Evolutionary conservation across 352 stramenopile species (phyloP), one percentile per base, ranked within the genome.

Genomic region (Pythium insidiosum): DNA sequence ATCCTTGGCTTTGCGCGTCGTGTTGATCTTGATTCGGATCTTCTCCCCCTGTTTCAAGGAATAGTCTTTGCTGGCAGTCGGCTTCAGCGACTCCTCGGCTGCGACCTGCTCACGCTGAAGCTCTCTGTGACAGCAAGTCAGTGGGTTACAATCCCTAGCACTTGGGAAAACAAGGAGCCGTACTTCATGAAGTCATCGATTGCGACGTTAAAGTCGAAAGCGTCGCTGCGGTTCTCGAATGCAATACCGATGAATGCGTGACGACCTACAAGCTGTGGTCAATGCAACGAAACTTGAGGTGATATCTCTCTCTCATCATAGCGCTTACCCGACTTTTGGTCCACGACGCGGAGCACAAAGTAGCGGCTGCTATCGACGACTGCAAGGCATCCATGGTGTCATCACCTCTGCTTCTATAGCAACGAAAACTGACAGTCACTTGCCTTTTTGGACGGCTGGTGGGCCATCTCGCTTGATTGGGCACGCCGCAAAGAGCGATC

Each of bases 141-240:
- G 41, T 40, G 20, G 21, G 28, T 34, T 22, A 38, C 18, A 38
- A 19, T 41, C 20, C 30, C 4, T 9, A 49, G 16, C 2, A 47
- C 12, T 18, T 13, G 33, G 10, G 41, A 49, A 33, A 29, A 26
- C 25, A 28, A 9, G 13, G 7, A n/a, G 33, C 59, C 60, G 20
- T 48, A 80, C 69, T 91, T 85, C 56, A 62, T 73, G 48, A 85
- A 75, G 67, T 97, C 86, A 45, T 96, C 84, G 18, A 97, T 75
- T 6, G 84, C 82, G 10, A 93, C 89, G 51, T 97, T 97, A 56
- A 97, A 97, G 65, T 97, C 89, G 68, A 97, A 97, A 1, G 89
- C 87, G 61, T 97, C 85, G 58, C 93, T 96, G 30, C 89, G 72
- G 53, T 97, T 90, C 61, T 96, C 92, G 47, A 97, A 97, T 4